Evolutionary conservation across 2,329 filamentous ascomycete species (phyloP).

Genomic region (Ceratocystis papillata): DNA sequence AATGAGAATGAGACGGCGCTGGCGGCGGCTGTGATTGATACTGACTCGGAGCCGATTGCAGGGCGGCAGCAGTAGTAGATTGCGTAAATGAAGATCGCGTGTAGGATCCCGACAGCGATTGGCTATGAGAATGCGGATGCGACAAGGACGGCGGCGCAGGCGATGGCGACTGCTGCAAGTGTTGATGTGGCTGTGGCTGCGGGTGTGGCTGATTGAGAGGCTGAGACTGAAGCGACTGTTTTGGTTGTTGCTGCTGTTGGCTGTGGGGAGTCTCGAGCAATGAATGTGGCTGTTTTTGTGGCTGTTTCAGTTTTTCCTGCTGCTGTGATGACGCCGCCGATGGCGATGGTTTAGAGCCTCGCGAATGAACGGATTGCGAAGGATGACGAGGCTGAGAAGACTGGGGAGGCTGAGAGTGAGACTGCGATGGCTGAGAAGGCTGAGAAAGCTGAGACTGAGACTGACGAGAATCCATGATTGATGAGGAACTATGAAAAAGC

Average conservation of each 20-base stretch:
- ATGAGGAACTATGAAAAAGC: slow-evolving; percentile 7
- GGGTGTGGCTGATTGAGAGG: slow-evolving; percentile 13
- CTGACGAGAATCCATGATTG: slow-evolving; percentile 23
- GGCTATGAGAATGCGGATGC: neutral
- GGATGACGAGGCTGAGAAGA: slow-evolving; percentile 22
- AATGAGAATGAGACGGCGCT: slow-evolving; percentile 6
- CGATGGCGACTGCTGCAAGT: neutral
- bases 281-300: slow-evolving; percentile 2
- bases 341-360: slow-evolving; percentile 12
- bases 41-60: neutral
- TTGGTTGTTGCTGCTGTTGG: neutral
- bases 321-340: neutral
- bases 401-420: slow-evolving; percentile 16
- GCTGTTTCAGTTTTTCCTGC: neutral
- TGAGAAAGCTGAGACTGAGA: slow-evolving; percentile 20
- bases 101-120: neutral
- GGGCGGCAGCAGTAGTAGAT: neutral
- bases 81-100: neutral
- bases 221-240: neutral
- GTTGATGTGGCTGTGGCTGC: slow-evolving; percentile 13
- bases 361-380: slow-evolving; percentile 11
- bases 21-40: neutral
- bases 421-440: slow-evolving; percentile 12
- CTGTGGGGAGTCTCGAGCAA: neutral
- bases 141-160: neutral